These are phyloP conservation scores for Hericium erinaceus DNA, from an alignment of 768 basidiomycete species.

Conservation along the genomic window DNA sequence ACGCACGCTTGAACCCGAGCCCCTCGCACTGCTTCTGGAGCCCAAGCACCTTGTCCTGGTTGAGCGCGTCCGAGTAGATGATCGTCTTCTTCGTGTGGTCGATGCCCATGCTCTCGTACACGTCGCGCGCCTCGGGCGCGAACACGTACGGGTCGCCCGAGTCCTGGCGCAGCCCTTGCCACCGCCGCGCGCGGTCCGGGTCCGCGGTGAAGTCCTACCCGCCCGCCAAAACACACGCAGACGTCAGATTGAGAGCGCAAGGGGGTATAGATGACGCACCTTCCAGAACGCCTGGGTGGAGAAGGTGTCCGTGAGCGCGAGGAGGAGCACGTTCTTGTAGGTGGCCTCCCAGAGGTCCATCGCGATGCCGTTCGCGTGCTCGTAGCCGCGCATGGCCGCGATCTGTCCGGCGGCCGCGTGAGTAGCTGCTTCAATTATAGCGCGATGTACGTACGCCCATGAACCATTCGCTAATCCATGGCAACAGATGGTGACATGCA, in stretches of 20 bases:
- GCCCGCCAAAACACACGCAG: background rate
- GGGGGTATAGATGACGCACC: constrained; percentile 26
- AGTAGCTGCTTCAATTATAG: background rate
- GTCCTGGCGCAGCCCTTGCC: constrained; percentile 87
- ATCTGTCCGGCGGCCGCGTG: constrained; percentile 35
- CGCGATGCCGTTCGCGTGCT: constrained; percentile 60
- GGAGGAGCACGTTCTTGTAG: constrained; percentile 45
- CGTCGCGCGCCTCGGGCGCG: constrained; percentile 59
- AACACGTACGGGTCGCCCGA: constrained; percentile 87
- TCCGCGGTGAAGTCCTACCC: constrained; percentile 48
- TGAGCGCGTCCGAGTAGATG: constrained; percentile 79
- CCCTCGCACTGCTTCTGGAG: constrained; percentile 66
- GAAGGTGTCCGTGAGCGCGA: constrained; percentile 94
- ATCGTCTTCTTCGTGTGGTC: constrained; percentile 57
- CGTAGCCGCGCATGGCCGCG: constrained; percentile 79
- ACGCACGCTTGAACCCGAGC: constrained; percentile 58
- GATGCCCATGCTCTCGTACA: constrained; percentile 65
- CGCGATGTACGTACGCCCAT: constrained; percentile 55
- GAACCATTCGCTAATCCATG: constrained; percentile 65
- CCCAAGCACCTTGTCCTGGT: constrained; percentile 57
- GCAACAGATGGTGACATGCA: background rate
- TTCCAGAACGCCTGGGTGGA: constrained; percentile 80
- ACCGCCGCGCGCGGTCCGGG: constrained; percentile 53
- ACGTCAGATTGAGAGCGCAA: background rate
- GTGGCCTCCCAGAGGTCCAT: constrained; percentile 83